Percentiles rank a stretch among this genome's conserved stretches.
Evolutionary conservation across 2,329 filamentous ascomycete genomes (phyloP).

Genomic region (Pseudogymnoascus sp.): DNA sequence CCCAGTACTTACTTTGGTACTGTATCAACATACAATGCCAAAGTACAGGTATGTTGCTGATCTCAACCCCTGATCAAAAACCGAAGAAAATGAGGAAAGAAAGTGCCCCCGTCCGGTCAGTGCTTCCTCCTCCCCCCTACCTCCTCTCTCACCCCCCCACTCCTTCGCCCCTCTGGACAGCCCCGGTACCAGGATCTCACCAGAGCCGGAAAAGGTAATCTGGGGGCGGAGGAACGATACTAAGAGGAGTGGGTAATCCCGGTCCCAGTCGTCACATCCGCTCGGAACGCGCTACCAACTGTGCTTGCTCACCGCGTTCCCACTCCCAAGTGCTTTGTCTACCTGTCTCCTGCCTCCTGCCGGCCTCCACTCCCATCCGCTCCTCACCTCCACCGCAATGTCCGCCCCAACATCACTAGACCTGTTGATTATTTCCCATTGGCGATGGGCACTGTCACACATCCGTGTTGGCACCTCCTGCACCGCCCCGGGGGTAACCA

Average conservation of each 20-base stretch:
- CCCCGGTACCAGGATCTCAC: constrained; percentile 1
- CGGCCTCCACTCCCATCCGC: constrained; percentile 6
- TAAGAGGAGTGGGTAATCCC: constrained; percentile 2
- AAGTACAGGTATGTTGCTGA: neutral
- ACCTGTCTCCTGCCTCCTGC: constrained; percentile 1
- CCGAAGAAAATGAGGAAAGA: neutral
- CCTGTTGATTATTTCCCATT: constrained; percentile 5
- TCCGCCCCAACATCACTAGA: constrained; percentile 6
- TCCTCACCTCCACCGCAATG: constrained; percentile 1
- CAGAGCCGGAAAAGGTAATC: constrained; percentile 7
- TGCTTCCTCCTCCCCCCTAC: neutral
- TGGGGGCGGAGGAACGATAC: constrained; percentile 7
- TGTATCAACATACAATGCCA: neutral
- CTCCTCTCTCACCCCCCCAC: neutral
- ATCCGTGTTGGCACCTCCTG: constrained; percentile 1
- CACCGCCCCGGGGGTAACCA: constrained; percentile 1
- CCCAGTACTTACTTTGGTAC: neutral
- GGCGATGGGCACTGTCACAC: constrained; percentile 6
- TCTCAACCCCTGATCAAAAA: neutral
- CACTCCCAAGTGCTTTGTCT: neutral
- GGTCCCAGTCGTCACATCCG: constrained; percentile 4
- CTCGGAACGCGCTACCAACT: neutral
- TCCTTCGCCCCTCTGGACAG: neutral
- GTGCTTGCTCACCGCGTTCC: neutral
- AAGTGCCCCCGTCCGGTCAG: neutral